Percentiles rank a stretch among this genome's conserved stretches.
Evolutionary conservation across 164 flowering plant genomes (phyloP).

Genomic region (Euptelea pleiosperma): DNA sequence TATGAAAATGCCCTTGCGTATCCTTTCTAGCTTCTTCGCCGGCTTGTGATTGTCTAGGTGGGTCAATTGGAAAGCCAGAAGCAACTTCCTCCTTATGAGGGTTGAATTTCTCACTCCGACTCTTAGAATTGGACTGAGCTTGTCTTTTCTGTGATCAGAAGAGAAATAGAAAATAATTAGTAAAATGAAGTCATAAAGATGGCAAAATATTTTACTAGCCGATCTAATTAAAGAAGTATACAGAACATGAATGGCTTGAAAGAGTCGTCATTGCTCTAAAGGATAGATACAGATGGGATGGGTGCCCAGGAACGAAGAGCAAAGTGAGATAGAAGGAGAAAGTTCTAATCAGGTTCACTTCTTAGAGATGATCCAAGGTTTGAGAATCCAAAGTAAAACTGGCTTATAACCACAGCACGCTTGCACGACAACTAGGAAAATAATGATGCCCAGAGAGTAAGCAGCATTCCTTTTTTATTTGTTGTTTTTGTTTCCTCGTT

Average conservation of each 20-base stretch:
- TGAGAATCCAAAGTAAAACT: no score
- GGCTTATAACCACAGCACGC: no score
- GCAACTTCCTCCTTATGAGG: conserved; percentile 86
- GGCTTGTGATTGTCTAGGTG: conserved; percentile 78
- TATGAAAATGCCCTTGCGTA: conserved; percentile 44
- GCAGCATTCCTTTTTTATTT: no score
- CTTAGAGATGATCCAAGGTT: no score
- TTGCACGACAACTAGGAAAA: no score
- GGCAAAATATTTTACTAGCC: background rate
- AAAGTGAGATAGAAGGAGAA: no score
- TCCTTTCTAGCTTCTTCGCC: conserved; percentile 43
- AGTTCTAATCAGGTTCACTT: no score
- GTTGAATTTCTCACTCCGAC: conserved; percentile 90
- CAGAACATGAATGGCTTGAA: background rate
- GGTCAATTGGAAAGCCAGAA: conserved; percentile 97
- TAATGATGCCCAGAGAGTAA: no score
- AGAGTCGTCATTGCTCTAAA: background rate
- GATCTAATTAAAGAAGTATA: background rate
- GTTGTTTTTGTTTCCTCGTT: no score
- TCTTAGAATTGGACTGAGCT: conserved; percentile 62
- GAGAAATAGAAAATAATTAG: background rate
- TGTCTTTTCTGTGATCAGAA: conserved; percentile 65
- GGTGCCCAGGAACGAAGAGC: no score
- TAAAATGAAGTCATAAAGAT: background rate
- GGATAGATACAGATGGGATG: no score